Conservation (phyloP, 305 asterid species). For the Fraxinus xanthoxyloides region DNA sequence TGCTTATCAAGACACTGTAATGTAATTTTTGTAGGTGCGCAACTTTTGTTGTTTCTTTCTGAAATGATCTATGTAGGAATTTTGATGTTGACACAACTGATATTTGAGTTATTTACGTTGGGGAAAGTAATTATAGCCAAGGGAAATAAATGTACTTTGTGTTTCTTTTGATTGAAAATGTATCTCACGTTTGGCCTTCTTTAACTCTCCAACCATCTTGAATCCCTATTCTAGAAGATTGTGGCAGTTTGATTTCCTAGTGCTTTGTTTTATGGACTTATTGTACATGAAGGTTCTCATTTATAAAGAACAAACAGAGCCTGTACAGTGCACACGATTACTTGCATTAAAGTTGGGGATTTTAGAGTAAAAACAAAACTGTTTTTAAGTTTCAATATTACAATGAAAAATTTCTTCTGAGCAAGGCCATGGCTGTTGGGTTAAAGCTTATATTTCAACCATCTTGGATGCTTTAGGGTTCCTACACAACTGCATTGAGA, state of each 20-base stretch:
- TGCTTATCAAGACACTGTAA: background rate
- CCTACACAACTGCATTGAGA: background rate
- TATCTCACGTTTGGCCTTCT: background rate
- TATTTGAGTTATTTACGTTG: background rate
- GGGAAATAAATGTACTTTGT: background rate
- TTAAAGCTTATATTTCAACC: background rate
- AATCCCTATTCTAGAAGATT: background rate
- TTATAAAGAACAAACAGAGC: background rate
- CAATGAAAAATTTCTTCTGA: background rate
- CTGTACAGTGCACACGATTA: background rate
- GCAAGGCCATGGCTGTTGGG: background rate
- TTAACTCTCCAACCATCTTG: background rate
- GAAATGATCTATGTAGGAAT: background rate
- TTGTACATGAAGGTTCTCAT: background rate
- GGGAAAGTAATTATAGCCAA: background rate
- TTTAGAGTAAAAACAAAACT: background rate
- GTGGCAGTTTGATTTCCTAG: background rate
- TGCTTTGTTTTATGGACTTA: background rate
- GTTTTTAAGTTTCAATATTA: background rate
- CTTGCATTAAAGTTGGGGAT: background rate
- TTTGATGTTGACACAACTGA: background rate
- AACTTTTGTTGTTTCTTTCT: background rate
- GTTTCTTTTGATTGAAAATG: background rate
- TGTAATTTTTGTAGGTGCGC: background rate
- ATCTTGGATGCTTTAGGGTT: background rate